Percentiles rank a stretch among this genome's conserved stretches.
phyloP scores from a whole-genome alignment of 1,284 basidiomycete species.

The Exsudoporus floridanus region DNA sequence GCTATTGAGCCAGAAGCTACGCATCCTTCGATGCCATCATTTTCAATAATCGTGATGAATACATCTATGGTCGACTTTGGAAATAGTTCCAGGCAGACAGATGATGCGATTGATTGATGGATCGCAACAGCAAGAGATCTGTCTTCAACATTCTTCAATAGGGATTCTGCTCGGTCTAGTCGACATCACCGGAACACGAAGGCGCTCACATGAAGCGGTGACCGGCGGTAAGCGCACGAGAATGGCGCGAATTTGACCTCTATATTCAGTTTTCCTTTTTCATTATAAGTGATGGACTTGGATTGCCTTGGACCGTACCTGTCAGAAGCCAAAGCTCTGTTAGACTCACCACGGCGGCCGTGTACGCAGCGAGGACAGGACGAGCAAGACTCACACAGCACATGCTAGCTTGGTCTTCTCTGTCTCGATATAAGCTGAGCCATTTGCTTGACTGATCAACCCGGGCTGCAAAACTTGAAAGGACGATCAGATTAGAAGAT shows the following conservation, averaged over 20 bases:
- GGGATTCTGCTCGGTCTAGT: conserved; percentile 16
- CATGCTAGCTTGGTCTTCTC: conserved; percentile 90
- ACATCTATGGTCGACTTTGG: conserved; percentile 95
- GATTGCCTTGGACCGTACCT: conserved; percentile 94
- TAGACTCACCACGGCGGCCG: conserved; percentile 1
- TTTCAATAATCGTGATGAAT: conserved; percentile 88
- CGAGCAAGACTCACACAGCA: conserved; percentile 67
- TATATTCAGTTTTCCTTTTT: conserved; percentile 87
- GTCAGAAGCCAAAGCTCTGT: conserved; percentile 1
- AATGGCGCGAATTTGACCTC: conserved; percentile 98
- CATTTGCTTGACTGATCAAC: conserved; percentile 89
- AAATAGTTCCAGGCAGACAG: conserved; percentile 84
- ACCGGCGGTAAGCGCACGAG: conserved; percentile 72
- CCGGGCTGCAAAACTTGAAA: conserved; percentile 82
- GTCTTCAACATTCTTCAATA: conserved; percentile 86
- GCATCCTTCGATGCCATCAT: conserved; percentile 83
- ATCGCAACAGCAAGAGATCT: conserved; percentile 80
- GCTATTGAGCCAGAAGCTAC: conserved; percentile 84
- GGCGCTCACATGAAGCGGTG: conserved; percentile 79
- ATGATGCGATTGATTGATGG: conserved; percentile 83
- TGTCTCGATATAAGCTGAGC: conserved; percentile 93
- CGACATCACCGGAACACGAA: background rate
- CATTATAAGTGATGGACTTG: conserved; percentile 75
- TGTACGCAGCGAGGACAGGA: conserved; percentile 1
- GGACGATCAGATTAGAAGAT: conserved; percentile 11